phyloP scores from a whole-genome alignment of 108 stramenopile genomes.

The Nitzschia inconspicua region DNA sequence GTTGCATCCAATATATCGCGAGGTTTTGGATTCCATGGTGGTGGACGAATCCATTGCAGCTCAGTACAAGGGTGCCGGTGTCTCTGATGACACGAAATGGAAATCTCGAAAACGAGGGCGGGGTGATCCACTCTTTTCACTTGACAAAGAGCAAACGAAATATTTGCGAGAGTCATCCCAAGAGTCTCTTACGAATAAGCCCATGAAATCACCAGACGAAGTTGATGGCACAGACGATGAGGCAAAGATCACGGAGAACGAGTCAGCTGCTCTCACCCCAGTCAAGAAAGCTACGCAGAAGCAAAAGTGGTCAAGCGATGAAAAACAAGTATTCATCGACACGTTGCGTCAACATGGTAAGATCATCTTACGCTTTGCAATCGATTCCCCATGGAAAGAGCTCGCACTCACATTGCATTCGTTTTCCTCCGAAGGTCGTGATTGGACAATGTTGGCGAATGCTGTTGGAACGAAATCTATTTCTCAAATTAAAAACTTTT shows the following conservation, averaged over 20 bases:
- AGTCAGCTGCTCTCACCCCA: constrained; percentile 2
- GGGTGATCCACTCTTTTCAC: constrained; percentile 47
- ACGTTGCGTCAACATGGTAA: constrained; percentile 72
- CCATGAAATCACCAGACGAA: background rate
- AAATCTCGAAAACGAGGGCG: constrained; percentile 24
- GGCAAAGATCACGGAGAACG: background rate
- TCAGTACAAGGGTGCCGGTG: constrained; percentile 27
- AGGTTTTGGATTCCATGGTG: constrained; percentile 52
- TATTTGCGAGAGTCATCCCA: constrained; percentile 47
- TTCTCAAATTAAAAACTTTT: constrained; percentile 85
- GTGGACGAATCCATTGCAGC: constrained; percentile 25
- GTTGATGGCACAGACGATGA: constrained; percentile 4
- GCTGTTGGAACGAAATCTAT: constrained; percentile 69
- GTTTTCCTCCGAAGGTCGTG: constrained; percentile 14
- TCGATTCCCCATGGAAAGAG: constrained; percentile 2
- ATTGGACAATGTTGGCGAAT: constrained; percentile 62
- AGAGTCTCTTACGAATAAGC: constrained; percentile 33
- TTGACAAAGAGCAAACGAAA: constrained; percentile 49
- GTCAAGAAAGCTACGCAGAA: constrained; percentile 46
- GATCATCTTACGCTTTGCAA: constrained; percentile 1
- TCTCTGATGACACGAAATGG: constrained; percentile 27
- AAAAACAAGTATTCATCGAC: constrained; percentile 71
- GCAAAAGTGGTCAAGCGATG: constrained; percentile 74
- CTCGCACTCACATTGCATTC: background rate
- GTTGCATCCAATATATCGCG: constrained; percentile 72